Conservation (phyloP, 805 yeast genomes). For the Debaryomyces tyrocola region DNA sequence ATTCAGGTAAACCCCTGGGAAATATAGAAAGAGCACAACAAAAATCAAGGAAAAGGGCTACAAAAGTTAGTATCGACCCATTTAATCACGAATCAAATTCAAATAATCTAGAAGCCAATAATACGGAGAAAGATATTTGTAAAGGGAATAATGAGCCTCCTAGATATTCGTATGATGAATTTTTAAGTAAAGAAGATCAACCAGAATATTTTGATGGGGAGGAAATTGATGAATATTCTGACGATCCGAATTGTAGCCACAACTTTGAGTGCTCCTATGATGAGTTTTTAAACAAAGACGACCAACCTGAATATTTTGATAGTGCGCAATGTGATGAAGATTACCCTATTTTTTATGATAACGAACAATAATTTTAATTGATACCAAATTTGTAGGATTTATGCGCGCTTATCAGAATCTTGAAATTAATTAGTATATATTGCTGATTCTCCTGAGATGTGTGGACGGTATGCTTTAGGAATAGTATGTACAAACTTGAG, state of each 20-base stretch:
- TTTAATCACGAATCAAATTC: too few relatives aligned
- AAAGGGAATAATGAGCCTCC: not conserved
- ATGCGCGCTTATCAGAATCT: too few relatives aligned
- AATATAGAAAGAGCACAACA: too few relatives aligned
- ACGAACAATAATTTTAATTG: not conserved
- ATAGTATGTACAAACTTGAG: constrained; percentile 29
- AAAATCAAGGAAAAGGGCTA: too few relatives aligned
- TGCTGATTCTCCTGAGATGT: constrained; percentile 36
- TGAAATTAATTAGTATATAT: too few relatives aligned
- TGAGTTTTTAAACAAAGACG: constrained; percentile 26
- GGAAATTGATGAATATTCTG: constrained; percentile 27
- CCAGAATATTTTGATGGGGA: constrained; percentile 40
- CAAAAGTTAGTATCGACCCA: too few relatives aligned
- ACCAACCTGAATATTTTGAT: constrained; percentile 22
- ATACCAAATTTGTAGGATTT: not conserved
- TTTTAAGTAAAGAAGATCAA: constrained; percentile 35
- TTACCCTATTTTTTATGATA: constrained; percentile 7
- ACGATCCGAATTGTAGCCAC: constrained; percentile 31
- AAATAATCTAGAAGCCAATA: not conserved
- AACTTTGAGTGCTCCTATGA: constrained; percentile 38
- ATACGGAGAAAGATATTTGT: not conserved
- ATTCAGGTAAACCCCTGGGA: not conserved
- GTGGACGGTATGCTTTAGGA: constrained; percentile 60
- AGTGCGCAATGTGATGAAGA: constrained; percentile 13
- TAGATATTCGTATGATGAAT: constrained; percentile 27